Percentiles rank a stretch among this genome's conserved stretches.
phyloP scores from a whole-genome alignment of 768 basidiomycete species.

The Russula olivacea region DNA sequence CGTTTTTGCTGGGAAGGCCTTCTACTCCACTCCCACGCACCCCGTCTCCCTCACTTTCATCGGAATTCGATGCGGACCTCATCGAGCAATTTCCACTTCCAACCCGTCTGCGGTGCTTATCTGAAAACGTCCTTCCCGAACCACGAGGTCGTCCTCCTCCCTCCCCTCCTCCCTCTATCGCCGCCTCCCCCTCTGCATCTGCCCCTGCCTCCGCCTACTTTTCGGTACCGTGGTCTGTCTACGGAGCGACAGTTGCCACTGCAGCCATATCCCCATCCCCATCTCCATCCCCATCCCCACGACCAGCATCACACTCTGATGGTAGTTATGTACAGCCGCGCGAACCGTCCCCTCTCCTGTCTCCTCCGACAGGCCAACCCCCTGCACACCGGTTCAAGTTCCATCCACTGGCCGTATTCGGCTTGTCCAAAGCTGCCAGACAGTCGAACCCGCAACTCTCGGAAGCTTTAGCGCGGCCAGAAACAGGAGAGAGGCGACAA shows the following conservation, averaged over 20 bases:
- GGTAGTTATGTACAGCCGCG: neutral
- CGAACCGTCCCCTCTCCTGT: neutral
- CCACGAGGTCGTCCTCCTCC: neutral
- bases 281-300: neutral
- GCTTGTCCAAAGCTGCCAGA: neutral
- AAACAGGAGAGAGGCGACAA: neutral
- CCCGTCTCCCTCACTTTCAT: neutral
- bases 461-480: neutral
- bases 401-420: neutral
- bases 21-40: neutral
- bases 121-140: neutral
- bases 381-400: neutral
- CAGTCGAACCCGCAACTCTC: neutral
- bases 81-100: neutral
- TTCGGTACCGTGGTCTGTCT: neutral
- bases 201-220: neutral
- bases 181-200: neutral
- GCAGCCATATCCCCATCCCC: neutral
- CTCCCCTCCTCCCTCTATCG: neutral
- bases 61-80: neutral
- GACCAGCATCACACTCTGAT: neutral
- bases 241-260: neutral
- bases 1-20: neutral
- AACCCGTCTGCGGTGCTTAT: too few species aligned
- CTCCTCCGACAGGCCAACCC: neutral